Evolutionary conservation across 306 rosid genomes (phyloP), one percentile per base, ranked within the genome.

Genomic region (Notholithocarpus densiflorus): DNA sequence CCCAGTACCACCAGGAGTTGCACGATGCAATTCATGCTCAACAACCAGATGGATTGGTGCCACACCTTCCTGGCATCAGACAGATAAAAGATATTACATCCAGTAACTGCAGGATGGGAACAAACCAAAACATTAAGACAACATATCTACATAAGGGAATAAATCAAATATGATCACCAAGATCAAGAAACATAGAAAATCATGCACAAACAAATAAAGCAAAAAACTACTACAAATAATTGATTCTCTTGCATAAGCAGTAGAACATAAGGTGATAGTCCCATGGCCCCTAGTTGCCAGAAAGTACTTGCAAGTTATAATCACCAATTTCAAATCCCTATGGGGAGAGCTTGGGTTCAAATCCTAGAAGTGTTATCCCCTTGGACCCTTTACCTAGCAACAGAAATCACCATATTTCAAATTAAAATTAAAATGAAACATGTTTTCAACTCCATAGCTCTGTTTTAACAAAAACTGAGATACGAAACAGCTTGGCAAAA

Each of bases 1-100:
- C 84, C 99, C 99, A 64, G 99, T 95, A 57, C 99, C 99, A 79
- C 99, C 98, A 51, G 98, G 98, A 85, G 96, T 88, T 79, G 99
- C 99, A 75, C 99, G 99, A 82, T 95, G 99, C 72, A 92, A 83
- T 56, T 95, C 98, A 73, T 75, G 85, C 89, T 95, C 99, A 59
- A 95, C 79, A 75, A 95, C 68, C 89, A 95, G 86, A 87, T 95
- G 84, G 79, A 95, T 95, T 18, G 99, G 98, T 75, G 98, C 97
- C 82, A 95, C 75, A 66, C 98, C 98, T 88, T 92, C 98, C 97
- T 95, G 96, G 55, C 52, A 60, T 85, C 75, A 83, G 23, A 84
- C 56, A 59, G 69, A 71, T 26, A 68, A 34, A n/a, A 66, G 15
- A 64, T 29, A 6, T 64, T 45, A 48, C 56, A 40, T 18, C 68